Evolutionary conservation across 1,139 yeast species (phyloP), one percentile per base, ranked within the genome.

Genomic region (Taiozyma onychis): DNA sequence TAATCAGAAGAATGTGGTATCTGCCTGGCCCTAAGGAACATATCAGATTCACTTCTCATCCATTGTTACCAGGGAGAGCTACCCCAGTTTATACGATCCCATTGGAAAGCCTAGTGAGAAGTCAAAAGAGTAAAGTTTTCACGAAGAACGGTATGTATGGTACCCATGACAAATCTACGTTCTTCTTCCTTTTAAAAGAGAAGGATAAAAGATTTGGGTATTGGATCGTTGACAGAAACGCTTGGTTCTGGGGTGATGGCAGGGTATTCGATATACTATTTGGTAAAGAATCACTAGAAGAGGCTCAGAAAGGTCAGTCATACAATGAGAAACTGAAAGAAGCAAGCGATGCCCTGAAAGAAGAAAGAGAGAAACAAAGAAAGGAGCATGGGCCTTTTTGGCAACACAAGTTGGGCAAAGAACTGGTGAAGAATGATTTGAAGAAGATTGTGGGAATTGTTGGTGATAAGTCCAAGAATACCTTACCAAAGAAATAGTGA

Each of bases 241-340:
- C 96, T 18, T 87, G 82, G 74, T 88, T 87, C 69, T 88, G 96
- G 96, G 89, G 93, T 35, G 96, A 88, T 65, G 96, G 96, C 8
- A 74, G 96, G 52, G 86, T 88, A 2, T 85, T 84, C 68, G 96
- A 88, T 66, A 79, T 81, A 50, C 62, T 88, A 30, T 85, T 88
- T 61, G 95, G 95, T 34, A 84, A 86, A 60, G 95, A 88, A 64
- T 69, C 88, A 1, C 65, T 88, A 24, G 85, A 83, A 22, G 86
- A 78, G 52, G 90, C 95, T 4, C 93, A 87, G 65, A 82, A 80
- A 44, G 93, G 93, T 0, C 73, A 84, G 51, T 81, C 87, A 3
- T 83, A 85, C 59, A 91, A 86, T 56, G 78, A 75, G 21, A 55
- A 58, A 44, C 43, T 57, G 26, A 57, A 54, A 44, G 57, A 57